Evolutionary conservation across 176 grass and related monocot species (phyloP), one percentile per base, ranked within the genome.

Genomic region (Tillandsia leiboldiana): DNA sequence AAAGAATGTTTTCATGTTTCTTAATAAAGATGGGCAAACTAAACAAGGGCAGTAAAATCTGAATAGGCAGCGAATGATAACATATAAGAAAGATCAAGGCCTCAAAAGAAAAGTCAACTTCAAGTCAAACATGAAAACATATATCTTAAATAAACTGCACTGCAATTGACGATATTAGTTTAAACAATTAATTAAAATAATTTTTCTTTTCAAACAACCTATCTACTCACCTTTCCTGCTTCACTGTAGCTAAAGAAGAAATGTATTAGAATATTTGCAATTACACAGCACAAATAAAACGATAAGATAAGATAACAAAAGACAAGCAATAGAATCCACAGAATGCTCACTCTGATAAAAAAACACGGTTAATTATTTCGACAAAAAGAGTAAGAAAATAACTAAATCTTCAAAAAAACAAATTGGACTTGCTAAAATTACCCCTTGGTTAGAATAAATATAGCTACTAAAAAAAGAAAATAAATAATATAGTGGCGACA

Each of bases 381-480:
- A 59, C 3, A 18, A 22, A 20, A 20, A 59, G 56, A 59, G 9
- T 59, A 59, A 18, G 14, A 59, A 9, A 17, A 59, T 59, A 63
- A 61, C 59, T 20, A 8, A 12, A 77, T 42, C 24, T 47, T 51
- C 51, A n/a, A 51, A 2, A 76, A 74, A 1, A 53, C 24, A 0
- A 9, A 18, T 59, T 15, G 20, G 15, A 59, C 15, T 59, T 10
- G n/a, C 18, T 59, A 8, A 42, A 59, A 59, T 59, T 67, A 79
- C 26, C 57, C 42, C 29, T 67, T 56, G 66, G 65, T 50, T 65
- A 28, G 50, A 17, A 33, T 69, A 8, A 49, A 79, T 81, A n/a
- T n/a, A n/a, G n/a, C n/a, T n/a, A n/a, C n/a, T n/a, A n/a, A n/a
- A n/a, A n/a, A n/a, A n/a, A n/a, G n/a, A n/a, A n/a, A n/a, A n/a